A percentile compares a stretch with the other conserved stretches of the same genome.
Conservation (phyloP, 176 grass and related monocot genomes). For the Melocanna baccifera region DNA sequence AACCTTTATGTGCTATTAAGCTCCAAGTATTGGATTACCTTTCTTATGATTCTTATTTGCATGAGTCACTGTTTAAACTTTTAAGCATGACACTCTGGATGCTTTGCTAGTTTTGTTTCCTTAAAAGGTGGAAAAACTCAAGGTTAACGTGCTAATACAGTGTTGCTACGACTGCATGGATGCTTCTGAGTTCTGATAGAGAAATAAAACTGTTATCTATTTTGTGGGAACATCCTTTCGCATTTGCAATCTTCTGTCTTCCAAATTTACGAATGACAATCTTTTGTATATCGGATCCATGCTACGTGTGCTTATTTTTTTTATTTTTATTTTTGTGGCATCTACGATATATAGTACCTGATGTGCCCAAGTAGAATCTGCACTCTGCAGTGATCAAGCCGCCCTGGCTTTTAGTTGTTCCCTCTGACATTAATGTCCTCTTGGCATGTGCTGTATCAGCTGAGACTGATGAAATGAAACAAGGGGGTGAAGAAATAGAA, state of each 20-base stretch:
- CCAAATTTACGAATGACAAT: background rate
- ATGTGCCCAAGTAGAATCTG: background rate
- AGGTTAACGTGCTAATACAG: background rate
- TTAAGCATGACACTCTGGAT: slow-evolving; percentile 9
- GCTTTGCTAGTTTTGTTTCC: background rate
- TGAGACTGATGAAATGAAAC: slow-evolving; percentile 60
- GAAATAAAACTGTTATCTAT: background rate
- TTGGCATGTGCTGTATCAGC: slow-evolving; percentile 36
- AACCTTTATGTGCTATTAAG: background rate
- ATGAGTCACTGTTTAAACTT: background rate
- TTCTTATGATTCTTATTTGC: background rate
- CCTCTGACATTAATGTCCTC: slow-evolving; percentile 25
- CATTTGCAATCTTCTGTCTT: background rate
- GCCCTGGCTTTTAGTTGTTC: background rate
- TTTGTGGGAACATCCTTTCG: background rate
- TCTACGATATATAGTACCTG: background rate
- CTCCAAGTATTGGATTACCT: background rate
- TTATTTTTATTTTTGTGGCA: slow-evolving; percentile 1
- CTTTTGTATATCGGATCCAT: background rate
- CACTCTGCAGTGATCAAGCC: background rate
- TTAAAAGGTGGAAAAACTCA: background rate
- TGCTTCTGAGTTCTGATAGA: background rate
- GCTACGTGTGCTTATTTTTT: background rate
- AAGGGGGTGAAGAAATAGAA: slow-evolving; percentile 50
- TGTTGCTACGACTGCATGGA: background rate